A percentile compares a stretch with the other conserved stretches of the same genome.
These are phyloP conservation scores for Fusarium lateritium DNA, from an alignment of 2,329 filamentous ascomycete species.

Conservation along the genomic window DNA sequence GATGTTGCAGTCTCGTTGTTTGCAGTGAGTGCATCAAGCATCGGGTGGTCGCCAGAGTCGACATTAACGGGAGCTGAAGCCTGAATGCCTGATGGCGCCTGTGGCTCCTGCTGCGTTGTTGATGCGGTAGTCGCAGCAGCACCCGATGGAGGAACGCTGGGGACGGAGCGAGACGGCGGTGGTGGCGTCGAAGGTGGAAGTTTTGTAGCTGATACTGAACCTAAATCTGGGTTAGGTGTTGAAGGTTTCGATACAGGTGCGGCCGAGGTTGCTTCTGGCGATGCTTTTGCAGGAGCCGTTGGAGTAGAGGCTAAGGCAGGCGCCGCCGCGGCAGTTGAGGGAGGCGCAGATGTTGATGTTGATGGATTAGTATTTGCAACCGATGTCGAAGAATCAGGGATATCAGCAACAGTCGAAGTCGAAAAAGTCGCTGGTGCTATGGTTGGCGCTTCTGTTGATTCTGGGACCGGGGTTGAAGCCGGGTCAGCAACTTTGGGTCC, in stretches of 20 bases:
- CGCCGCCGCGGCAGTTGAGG: conserved; percentile 11
- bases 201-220: conserved; percentile 13
- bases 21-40: conserved; percentile 41
- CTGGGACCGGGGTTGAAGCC: conserved; percentile 6
- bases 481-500: conserved; percentile 30
- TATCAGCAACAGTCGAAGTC: conserved; percentile 19
- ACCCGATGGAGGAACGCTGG: conserved; percentile 13
- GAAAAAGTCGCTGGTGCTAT: conserved; percentile 10
- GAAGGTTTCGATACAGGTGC: conserved; percentile 18
- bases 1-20: conserved; percentile 24
- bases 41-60: conserved; percentile 40
- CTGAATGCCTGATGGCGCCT: conserved; percentile 34
- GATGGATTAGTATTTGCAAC: conserved; percentile 20
- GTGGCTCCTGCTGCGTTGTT: conserved; percentile 37
- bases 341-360: conserved; percentile 29
- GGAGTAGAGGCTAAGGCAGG: conserved; percentile 16
- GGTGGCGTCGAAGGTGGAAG: conserved; percentile 45
- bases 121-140: conserved; percentile 27
- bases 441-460: neutral
- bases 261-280: conserved; percentile 17
- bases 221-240: conserved; percentile 16
- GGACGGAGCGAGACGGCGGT: conserved; percentile 25
- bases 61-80: conserved; percentile 24
- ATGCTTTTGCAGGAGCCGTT: conserved; percentile 15
- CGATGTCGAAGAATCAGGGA: conserved; percentile 10